Conservation (phyloP, 108 stramenopile species). For the Cyclotella cryptica region DNA sequence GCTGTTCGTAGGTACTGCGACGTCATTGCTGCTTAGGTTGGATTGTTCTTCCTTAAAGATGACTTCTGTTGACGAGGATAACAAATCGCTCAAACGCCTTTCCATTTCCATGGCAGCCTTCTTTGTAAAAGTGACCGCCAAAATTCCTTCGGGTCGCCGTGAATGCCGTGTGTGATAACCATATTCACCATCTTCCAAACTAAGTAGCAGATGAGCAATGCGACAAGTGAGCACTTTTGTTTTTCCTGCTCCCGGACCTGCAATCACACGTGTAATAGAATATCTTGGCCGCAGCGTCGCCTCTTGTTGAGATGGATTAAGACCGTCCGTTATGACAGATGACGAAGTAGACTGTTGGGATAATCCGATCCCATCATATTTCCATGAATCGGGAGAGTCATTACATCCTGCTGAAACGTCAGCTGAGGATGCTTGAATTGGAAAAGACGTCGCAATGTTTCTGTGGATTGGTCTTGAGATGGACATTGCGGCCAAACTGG, state of each 20-base stretch:
- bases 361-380: not conserved
- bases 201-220: constrained; percentile 71
- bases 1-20: not conserved
- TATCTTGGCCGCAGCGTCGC: constrained; percentile 70
- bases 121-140: constrained; percentile 95
- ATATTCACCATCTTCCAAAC: constrained; percentile 36
- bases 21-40: constrained; percentile 5
- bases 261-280: constrained; percentile 76
- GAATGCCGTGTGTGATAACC: not conserved
- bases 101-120: constrained; percentile 93
- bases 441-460: not conserved
- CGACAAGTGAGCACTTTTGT: constrained; percentile 90
- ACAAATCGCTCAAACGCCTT: constrained; percentile 63
- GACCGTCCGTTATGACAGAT: constrained; percentile 23
- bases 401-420: not conserved
- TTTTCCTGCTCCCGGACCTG: constrained; percentile 94
- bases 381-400: not conserved
- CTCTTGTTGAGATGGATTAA: constrained; percentile 76
- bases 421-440: not conserved
- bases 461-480: not conserved
- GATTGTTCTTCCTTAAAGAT: constrained; percentile 9
- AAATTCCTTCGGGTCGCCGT: constrained; percentile 46
- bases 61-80: constrained; percentile 15
- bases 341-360: not conserved
- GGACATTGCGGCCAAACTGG: not conserved